These are phyloP conservation scores for Fusarium brevicatenulatum DNA, from an alignment of 2,329 filamentous ascomycete species.

Conservation along the genomic window DNA sequence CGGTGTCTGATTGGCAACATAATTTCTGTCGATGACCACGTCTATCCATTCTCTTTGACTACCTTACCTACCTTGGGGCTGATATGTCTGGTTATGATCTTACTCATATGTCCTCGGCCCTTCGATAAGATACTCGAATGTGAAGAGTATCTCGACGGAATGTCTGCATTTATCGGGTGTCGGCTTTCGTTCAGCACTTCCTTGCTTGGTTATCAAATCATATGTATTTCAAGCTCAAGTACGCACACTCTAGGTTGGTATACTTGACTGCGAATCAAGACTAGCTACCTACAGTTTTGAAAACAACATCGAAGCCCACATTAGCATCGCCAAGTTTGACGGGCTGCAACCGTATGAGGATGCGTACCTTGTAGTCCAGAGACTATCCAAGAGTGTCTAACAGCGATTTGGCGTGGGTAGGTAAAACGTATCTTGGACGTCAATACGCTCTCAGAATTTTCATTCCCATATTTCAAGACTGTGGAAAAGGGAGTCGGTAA, in stretches of 20 bases:
- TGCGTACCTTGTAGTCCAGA: neutral
- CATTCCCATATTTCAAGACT: neutral
- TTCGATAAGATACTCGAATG: neutral
- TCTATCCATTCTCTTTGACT: neutral
- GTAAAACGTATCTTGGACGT: neutral
- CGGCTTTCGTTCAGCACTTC: neutral
- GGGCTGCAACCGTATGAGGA: neutral
- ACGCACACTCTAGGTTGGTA: neutral
- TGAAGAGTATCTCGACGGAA: neutral
- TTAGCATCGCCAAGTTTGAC: neutral
- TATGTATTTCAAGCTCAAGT: neutral
- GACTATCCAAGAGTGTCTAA: neutral
- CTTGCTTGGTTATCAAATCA: neutral
- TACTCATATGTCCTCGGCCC: neutral
- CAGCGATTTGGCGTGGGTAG: neutral
- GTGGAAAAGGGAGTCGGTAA: neutral
- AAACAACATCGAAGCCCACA: neutral
- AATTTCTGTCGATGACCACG: neutral
- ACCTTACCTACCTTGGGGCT: neutral
- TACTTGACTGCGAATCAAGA: neutral
- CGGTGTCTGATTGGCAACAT: neutral
- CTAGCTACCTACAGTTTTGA: neutral
- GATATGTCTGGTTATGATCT: neutral
- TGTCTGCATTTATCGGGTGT: neutral
- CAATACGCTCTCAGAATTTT: neutral